Base-by-base conservation (phyloP, 148 eudicot species). In the Arctostaphylos glauca region DNA sequence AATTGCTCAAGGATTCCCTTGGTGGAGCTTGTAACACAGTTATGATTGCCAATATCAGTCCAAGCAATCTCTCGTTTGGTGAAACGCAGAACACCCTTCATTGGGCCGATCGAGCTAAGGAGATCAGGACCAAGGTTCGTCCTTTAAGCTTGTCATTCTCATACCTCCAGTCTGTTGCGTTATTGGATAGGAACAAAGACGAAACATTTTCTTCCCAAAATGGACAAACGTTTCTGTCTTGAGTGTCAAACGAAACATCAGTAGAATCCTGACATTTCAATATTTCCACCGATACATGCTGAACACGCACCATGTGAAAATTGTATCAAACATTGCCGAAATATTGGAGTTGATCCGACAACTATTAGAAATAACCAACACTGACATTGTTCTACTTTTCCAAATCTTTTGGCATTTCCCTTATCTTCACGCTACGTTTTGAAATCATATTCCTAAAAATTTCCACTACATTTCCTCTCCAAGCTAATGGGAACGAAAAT, bases 21-120 rank as follows among this genome's bases (percentile, higher is more conserved):
- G 95, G 98, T 44, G 98, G 97, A 80, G 90, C 95, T 84, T 95
- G 98, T 81, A 95, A 93, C 81, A 95, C 98, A 3, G 97, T 92
- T 4, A 95, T 95, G 98, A 95, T 92, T 64, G 95, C 97, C 10
- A 95, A 95, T 80, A 92, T 95, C 79, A 93, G 98, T 80, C 97
- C 98, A 6, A 91, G 94, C 81, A 95, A 88, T 83, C 88, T 87
- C 81, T 83, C 94, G 3, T 93, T 95, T 78, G 94, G 95, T 44
- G 98, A 95, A 83, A 95, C 98, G 2, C 98, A 95, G 84, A 95
- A 95, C 62, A 95, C 98, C 25, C 94, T 95, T n/a, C 97, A 95
- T 83, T 93, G 98, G 98, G 97, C 98, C 84, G 97, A 95, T 82
- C 90, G 98, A 71, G 95, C 97, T 75, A 95, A 95, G 88, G 97